Conservation (phyloP, 2,329 filamentous ascomycete genomes). For the Hypoxylon sp. region DNA sequence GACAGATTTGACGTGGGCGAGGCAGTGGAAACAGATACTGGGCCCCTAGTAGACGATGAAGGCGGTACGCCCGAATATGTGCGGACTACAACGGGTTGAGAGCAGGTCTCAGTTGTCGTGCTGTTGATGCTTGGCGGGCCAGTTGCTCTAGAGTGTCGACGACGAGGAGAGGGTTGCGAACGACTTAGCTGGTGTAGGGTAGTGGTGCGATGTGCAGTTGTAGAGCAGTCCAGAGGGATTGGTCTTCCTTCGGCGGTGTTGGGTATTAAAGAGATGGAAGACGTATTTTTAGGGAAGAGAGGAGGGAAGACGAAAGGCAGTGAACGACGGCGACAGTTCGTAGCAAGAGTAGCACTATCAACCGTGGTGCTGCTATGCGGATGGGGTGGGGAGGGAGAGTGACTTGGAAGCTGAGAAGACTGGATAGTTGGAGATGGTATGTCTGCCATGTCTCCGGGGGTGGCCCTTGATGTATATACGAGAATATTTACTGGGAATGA, state of each 20-base stretch:
- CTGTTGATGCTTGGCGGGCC: slow-evolving; percentile 65
- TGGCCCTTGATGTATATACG: slow-evolving; percentile 31
- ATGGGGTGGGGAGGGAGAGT: slow-evolving; percentile 42
- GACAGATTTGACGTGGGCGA: slow-evolving; percentile 48
- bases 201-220: slow-evolving; percentile 70
- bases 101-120: slow-evolving; percentile 65
- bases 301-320: slow-evolving; percentile 66
- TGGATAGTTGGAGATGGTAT: slow-evolving; percentile 28
- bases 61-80: slow-evolving; percentile 70
- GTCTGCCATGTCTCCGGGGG: slow-evolving; percentile 40
- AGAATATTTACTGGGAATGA: slow-evolving; percentile 20
- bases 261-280: slow-evolving; percentile 68
- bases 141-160: slow-evolving; percentile 70
- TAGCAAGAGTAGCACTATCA: slow-evolving; percentile 20
- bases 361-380: slow-evolving; percentile 7
- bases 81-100: slow-evolving; percentile 75
- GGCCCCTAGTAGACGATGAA: slow-evolving; percentile 53
- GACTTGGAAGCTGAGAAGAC: slow-evolving; percentile 44
- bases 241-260: slow-evolving; percentile 70
- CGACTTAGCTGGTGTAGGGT: slow-evolving; percentile 73
- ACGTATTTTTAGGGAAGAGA: slow-evolving; percentile 63
- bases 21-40: slow-evolving; percentile 51
- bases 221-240: slow-evolving; percentile 70
- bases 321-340: slow-evolving; percentile 56
- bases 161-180: slow-evolving; percentile 68